Evolutionary conservation across 2,329 filamentous ascomycete species (phyloP).

Genomic region (Hortaea sp.): DNA sequence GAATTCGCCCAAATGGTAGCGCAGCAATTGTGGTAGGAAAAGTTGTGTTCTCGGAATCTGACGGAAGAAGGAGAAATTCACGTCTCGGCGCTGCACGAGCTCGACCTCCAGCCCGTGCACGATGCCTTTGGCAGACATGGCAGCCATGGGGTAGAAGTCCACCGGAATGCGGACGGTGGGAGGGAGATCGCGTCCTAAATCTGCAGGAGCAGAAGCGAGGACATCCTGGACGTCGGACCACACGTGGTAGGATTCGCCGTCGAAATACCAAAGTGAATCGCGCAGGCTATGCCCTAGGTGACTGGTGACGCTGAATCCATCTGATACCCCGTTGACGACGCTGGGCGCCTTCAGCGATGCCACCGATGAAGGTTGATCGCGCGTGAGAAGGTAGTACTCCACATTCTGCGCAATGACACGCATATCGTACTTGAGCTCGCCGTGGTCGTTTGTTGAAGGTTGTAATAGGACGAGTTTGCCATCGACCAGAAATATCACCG

Average conservation of each 20-base stretch:
- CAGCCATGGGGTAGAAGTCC: slow-evolving; percentile 92
- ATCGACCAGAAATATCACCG: slow-evolving; percentile 91
- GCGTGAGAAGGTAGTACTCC: slow-evolving; percentile 87
- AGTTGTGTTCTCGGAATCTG: slow-evolving; percentile 88
- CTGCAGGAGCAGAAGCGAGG: slow-evolving; percentile 57
- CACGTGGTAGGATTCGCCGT: slow-evolving; percentile 72
- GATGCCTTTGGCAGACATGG: slow-evolving; percentile 80
- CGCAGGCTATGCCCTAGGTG: slow-evolving; percentile 46
- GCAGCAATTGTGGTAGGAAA: slow-evolving; percentile 80
- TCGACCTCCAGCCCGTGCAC: slow-evolving; percentile 86
- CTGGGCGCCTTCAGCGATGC: slow-evolving; percentile 9
- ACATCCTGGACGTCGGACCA: slow-evolving; percentile 88
- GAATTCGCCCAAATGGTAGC: slow-evolving; percentile 64
- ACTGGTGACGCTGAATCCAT: slow-evolving; percentile 11
- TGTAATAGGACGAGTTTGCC: slow-evolving; percentile 90
- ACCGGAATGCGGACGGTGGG: slow-evolving; percentile 65
- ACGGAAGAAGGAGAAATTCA: slow-evolving; percentile 82
- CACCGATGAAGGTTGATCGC: slow-evolving; percentile 53
- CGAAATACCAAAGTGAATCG: slow-evolving; percentile 92
- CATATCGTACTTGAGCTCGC: slow-evolving; percentile 95
- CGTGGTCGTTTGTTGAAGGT: slow-evolving; percentile 70
- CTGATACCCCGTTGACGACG: slow-evolving; percentile 7
- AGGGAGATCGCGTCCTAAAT: slow-evolving; percentile 59
- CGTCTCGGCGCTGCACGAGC: slow-evolving; percentile 81
- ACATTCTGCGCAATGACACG: slow-evolving; percentile 90